A percentile compares a stretch with the other conserved stretches of the same genome.
Conservation (phyloP, 2,329 filamentous ascomycete species). For the Cordyceps militaris region DNA sequence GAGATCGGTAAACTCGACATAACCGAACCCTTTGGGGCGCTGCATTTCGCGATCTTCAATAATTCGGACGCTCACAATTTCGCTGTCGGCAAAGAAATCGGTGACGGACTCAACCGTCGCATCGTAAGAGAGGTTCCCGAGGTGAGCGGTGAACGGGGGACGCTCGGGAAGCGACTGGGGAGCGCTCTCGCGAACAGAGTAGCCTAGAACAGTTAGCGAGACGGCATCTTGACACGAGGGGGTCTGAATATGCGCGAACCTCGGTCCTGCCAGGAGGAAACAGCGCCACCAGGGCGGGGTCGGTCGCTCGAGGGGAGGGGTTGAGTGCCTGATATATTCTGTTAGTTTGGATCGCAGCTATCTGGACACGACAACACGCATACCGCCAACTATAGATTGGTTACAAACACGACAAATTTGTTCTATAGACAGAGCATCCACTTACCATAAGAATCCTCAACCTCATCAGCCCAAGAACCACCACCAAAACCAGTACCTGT, state of each 20-base stretch:
- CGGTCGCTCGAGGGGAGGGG: constrained; percentile 46
- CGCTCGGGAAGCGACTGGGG: constrained; percentile 71
- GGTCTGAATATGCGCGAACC: constrained; percentile 25
- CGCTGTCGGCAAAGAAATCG: constrained; percentile 78
- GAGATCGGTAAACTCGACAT: constrained; percentile 83
- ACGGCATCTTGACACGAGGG: neutral
- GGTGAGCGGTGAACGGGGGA: constrained; percentile 90
- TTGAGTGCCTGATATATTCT: constrained; percentile 42
- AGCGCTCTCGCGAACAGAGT: constrained; percentile 63
- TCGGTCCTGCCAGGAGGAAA: constrained; percentile 37
- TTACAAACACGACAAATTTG: constrained; percentile 20
- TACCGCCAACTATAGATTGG: constrained; percentile 30
- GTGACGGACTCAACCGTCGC: constrained; percentile 75
- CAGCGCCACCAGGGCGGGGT: constrained; percentile 28
- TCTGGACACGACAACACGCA: constrained; percentile 13
- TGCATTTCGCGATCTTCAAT: constrained; percentile 93
- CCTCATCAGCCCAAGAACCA: constrained; percentile 96
- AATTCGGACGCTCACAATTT: constrained; percentile 85
- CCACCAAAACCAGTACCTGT: constrained; percentile 49
- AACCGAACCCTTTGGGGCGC: constrained; percentile 96
- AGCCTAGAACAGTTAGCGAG: constrained; percentile 37
- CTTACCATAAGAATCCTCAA: constrained; percentile 78
- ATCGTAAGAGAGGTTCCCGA: constrained; percentile 96
- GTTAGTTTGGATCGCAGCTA: neutral
- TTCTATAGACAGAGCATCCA: neutral